phyloP scores from a whole-genome alignment of 2,329 filamentous ascomycete species.

The Lasiodiplodia sp. region DNA sequence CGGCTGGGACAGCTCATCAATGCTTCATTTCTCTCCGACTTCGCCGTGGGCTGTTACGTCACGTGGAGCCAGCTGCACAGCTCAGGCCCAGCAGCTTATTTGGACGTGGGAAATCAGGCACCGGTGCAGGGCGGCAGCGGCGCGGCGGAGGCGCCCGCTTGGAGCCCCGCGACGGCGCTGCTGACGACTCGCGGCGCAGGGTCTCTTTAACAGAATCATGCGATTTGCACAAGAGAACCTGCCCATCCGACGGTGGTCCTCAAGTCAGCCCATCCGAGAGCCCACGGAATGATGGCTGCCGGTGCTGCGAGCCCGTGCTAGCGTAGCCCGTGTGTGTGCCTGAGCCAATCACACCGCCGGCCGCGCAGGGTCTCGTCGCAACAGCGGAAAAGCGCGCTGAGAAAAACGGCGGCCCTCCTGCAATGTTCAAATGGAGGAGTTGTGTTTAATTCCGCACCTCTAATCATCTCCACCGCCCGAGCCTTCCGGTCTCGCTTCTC shows the following conservation, averaged over 20 bases:
- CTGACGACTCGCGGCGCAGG: not conserved
- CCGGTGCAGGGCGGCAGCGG: not conserved
- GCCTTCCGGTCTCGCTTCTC: slow-evolving; percentile 19
- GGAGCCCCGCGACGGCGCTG: slow-evolving; percentile 12
- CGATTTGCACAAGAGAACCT: not conserved
- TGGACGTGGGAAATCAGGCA: slow-evolving; percentile 2
- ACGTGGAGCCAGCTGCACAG: not conserved
- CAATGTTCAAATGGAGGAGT: not conserved
- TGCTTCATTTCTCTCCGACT: slow-evolving; percentile 22
- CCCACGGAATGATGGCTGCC: not conserved
- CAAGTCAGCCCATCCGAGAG: not conserved
- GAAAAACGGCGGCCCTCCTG: not conserved
- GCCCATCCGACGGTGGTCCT: not conserved
- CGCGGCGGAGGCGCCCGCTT: not conserved
- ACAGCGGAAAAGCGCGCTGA: not conserved
- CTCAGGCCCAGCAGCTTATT: slow-evolving; percentile 4
- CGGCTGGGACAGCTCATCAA: slow-evolving; percentile 10
- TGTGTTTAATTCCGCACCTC: not conserved
- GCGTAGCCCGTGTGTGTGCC: not conserved
- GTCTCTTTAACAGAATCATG: not conserved
- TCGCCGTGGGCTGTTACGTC: slow-evolving; percentile 20
- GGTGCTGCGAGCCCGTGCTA: not conserved
- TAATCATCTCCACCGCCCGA: slow-evolving; percentile 3
- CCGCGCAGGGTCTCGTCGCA: not conserved
- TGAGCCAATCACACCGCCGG: not conserved